These are phyloP conservation scores for Coemansia sp. DNA, from an alignment of 192 early-diverging fungal genomes.

Conservation along the genomic window DNA sequence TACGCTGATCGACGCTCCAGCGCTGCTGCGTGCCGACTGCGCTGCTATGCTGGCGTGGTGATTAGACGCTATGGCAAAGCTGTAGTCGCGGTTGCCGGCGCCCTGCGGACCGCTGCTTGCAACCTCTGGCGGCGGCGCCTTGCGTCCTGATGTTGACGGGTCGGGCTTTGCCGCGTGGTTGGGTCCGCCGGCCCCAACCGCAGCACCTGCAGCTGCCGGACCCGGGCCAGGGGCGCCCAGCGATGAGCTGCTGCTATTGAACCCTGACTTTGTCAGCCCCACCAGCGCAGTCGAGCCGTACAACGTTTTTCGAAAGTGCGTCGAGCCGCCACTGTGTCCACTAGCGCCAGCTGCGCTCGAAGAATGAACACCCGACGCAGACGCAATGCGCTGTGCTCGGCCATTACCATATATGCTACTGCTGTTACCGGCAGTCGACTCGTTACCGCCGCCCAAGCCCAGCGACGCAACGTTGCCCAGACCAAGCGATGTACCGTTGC, in stretches of 20 bases:
- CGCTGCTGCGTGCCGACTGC: conserved; percentile 45
- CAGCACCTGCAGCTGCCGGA: conserved; percentile 4
- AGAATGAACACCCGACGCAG: conserved; percentile 36
- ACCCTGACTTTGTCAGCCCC: conserved; percentile 31
- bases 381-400: conserved; percentile 41
- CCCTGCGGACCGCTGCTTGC: conserved; percentile 8
- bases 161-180: conserved; percentile 3
- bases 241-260: conserved; percentile 42
- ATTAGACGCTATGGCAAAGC: conserved; percentile 47
- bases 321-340: conserved; percentile 15
- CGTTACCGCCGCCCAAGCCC: conserved; percentile 12
- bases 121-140: conserved; percentile 35
- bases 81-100: conserved; percentile 43
- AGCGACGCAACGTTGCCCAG: conserved; percentile 14
- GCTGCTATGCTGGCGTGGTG: conserved; percentile 14
- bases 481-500: conserved; percentile 14
- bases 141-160: conserved; percentile 20
- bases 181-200: conserved; percentile 7
- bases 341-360: conserved; percentile 14
- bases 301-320: conserved; percentile 43
- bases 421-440: conserved; percentile 1
- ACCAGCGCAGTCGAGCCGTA: conserved; percentile 42
- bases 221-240: conserved; percentile 13
- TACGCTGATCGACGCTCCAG: conserved; percentile 25
- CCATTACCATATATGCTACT: conserved; percentile 36